Conservation (phyloP, 1,284 basidiomycete genomes). For the Ceratobasidium sp. region DNA sequence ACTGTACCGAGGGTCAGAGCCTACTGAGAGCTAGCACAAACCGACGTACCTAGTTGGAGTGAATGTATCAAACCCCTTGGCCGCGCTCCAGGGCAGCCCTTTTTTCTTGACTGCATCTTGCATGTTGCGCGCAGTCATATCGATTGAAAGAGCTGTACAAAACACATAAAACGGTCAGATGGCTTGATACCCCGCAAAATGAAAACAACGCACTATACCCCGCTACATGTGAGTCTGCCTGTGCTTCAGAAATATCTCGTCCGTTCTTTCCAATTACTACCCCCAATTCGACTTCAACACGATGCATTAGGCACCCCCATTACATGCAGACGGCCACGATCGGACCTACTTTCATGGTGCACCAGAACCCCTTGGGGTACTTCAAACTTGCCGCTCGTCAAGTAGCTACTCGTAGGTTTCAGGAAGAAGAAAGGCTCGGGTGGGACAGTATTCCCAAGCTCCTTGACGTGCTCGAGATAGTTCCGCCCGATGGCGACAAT, state of each 20-base stretch:
- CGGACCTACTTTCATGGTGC: slow-evolving; percentile 86
- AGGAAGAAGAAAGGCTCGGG: slow-evolving; percentile 99
- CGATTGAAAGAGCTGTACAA: slow-evolving; percentile 83
- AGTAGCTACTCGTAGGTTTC: slow-evolving; percentile 93
- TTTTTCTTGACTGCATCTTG: slow-evolving; percentile 93
- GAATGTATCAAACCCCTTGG: slow-evolving; percentile 92
- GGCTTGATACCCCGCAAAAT: not conserved
- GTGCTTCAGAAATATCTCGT: slow-evolving; percentile 77
- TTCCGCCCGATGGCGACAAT: slow-evolving; percentile 92
- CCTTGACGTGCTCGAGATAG: slow-evolving; percentile 88
- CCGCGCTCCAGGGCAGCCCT: slow-evolving; percentile 93
- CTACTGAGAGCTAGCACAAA: not conserved
- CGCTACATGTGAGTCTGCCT: slow-evolving; percentile 83
- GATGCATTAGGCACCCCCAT: slow-evolving; percentile 1
- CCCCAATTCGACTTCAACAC: slow-evolving; percentile 86
- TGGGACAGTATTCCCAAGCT: slow-evolving; percentile 89
- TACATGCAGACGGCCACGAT: not conserved
- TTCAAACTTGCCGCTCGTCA: slow-evolving; percentile 83
- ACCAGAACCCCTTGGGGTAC: slow-evolving; percentile 86
- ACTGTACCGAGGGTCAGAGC: slow-evolving; percentile 56
- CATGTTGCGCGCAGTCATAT: slow-evolving; percentile 95
- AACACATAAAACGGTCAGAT: not conserved
- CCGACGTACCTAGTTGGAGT: slow-evolving; percentile 70
- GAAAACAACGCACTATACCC: slow-evolving; percentile 78
- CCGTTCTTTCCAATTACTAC: slow-evolving; percentile 92